These are phyloP conservation scores for Cadophora sp. DNA, from an alignment of 2,329 filamentous ascomycete genomes.

Conservation along the genomic window DNA sequence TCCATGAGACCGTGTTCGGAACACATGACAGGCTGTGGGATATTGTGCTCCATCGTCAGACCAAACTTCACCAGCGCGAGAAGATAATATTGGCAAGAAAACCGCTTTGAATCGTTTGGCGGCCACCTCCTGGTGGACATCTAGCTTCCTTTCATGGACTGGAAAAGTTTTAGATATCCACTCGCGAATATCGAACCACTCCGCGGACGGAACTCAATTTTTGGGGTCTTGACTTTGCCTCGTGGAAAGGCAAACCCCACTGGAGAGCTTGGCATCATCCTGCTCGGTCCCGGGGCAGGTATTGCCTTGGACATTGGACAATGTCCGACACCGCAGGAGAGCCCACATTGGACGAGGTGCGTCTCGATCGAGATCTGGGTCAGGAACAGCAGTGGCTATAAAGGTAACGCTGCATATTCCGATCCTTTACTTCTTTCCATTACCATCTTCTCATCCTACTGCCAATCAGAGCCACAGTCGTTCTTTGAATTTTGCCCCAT, in stretches of 20 bases:
- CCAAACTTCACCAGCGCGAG: neutral
- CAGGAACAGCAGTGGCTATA: slow-evolving; percentile 4
- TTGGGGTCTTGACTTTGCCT: neutral
- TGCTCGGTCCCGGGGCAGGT: neutral
- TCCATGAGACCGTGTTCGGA: slow-evolving; percentile 6
- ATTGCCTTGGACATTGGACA: slow-evolving; percentile 1
- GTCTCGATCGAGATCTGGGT: slow-evolving; percentile 5
- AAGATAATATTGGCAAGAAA: neutral
- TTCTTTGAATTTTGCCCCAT: neutral
- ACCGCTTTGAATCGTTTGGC: neutral
- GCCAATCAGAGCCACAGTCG: slow-evolving; percentile 1
- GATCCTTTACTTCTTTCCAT: neutral
- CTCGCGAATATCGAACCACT: neutral
- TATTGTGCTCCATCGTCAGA: neutral
- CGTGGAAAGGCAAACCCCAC: neutral
- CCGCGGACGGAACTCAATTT: neutral
- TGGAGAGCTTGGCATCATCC: neutral
- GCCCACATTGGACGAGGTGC: neutral
- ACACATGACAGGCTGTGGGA: slow-evolving; percentile 12
- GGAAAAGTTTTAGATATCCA: neutral
- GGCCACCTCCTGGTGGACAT: neutral
- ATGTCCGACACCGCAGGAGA: slow-evolving; percentile 14
- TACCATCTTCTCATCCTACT: slow-evolving; percentile 6
- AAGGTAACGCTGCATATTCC: slow-evolving; percentile 15
- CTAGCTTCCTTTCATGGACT: neutral